Conservation (phyloP, 495 filamentous ascomycete genomes). For the Podospora appendiculata region DNA sequence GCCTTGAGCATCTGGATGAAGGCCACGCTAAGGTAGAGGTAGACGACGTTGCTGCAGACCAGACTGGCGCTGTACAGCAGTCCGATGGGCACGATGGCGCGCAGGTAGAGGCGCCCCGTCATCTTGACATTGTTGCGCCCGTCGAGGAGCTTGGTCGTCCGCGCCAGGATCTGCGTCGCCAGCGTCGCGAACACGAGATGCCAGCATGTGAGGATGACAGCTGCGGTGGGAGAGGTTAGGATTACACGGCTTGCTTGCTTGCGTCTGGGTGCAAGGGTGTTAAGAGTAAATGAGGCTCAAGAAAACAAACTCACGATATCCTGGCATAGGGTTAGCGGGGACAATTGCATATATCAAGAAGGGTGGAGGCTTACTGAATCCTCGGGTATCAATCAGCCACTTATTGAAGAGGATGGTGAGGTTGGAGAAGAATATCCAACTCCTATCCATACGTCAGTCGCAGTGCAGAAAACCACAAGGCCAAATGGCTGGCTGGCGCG, state of each 20-base stretch:
- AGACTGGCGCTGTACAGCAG: slow-evolving; percentile 64
- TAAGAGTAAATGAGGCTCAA: too few relatives aligned
- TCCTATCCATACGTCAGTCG: slow-evolving; percentile 40
- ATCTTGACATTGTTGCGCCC: slow-evolving; percentile 61
- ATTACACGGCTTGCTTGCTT: too few relatives aligned
- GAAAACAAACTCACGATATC: slow-evolving; percentile 23
- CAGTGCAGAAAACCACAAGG: too few relatives aligned
- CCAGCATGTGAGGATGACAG: slow-evolving; percentile 64
- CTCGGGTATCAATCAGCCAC: slow-evolving; percentile 66
- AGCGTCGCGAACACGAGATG: slow-evolving; percentile 67
- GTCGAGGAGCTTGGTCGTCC: slow-evolving; percentile 60
- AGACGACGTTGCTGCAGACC: slow-evolving; percentile 66
- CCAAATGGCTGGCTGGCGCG: too few relatives aligned
- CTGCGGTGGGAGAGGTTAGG: slow-evolving; percentile 8
- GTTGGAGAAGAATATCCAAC: slow-evolving; percentile 86
- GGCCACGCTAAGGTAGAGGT: slow-evolving; percentile 66
- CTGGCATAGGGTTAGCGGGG: slow-evolving; percentile 1
- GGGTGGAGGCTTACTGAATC: slow-evolving; percentile 61
- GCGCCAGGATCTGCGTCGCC: slow-evolving; percentile 64
- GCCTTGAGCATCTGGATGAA: slow-evolving; percentile 86
- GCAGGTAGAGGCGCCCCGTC: slow-evolving; percentile 58
- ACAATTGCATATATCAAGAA: background rate
- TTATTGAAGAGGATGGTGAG: slow-evolving; percentile 93
- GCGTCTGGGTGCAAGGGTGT: too few relatives aligned
- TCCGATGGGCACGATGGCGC: slow-evolving; percentile 68